These are phyloP conservation scores for Trametes coccinea DNA, from an alignment of 768 basidiomycete species.

Conservation along the genomic window DNA sequence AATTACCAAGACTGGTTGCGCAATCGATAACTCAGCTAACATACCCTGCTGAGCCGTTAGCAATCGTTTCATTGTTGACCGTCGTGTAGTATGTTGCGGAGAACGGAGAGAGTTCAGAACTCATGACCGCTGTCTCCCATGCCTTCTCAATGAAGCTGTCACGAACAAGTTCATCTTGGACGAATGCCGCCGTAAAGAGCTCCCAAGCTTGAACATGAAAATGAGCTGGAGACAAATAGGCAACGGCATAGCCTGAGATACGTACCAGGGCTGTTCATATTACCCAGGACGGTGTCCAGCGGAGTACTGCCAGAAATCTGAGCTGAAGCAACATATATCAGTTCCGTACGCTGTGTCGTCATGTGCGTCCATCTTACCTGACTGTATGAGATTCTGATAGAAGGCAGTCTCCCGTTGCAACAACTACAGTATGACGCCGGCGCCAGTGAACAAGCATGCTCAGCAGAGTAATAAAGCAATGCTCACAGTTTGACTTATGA, in stretches of 20 bases:
- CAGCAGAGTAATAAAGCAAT: background rate
- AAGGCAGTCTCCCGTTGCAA: slow-evolving; percentile 9
- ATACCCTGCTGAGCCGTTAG: slow-evolving; percentile 8
- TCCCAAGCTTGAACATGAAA: slow-evolving; percentile 10
- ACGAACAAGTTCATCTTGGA: slow-evolving; percentile 14
- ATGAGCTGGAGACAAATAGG: too few relatives aligned
- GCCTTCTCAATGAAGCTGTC: slow-evolving; percentile 7
- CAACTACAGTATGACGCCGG: too few relatives aligned
- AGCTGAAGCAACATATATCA: background rate
- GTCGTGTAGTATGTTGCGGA: slow-evolving; percentile 7
- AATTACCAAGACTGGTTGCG: too few relatives aligned
- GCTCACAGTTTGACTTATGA: slow-evolving; percentile 12
- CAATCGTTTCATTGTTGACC: background rate
- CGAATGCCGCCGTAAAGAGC: slow-evolving; percentile 16
- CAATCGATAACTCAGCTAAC: background rate
- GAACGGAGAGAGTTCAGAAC: slow-evolving; percentile 1
- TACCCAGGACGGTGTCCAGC: slow-evolving; percentile 3
- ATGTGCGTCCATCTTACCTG: background rate
- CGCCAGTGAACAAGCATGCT: too few relatives aligned
- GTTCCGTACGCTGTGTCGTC: too few relatives aligned
- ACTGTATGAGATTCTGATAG: background rate
- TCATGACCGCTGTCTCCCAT: slow-evolving; percentile 1
- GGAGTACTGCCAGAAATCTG: background rate
- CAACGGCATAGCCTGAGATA: too few relatives aligned
- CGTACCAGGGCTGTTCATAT: slow-evolving; percentile 6